Percentiles rank a stretch among this genome's conserved stretches.
Conservation (phyloP, 2,329 filamentous ascomycete species). For the Achaetomium macrosporum region DNA sequence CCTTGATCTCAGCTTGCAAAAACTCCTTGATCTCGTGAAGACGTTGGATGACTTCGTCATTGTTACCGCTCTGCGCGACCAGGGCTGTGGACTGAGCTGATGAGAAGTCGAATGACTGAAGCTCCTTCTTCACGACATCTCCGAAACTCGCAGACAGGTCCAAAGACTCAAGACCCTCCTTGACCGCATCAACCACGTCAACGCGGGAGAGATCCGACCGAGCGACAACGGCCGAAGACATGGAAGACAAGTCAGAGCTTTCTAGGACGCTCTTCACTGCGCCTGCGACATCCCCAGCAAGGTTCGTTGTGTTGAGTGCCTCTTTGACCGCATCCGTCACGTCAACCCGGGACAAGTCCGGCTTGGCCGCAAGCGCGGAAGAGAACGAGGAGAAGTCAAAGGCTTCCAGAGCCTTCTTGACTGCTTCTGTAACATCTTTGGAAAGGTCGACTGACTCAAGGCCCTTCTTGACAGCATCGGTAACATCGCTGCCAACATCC, state of each 20-base stretch:
- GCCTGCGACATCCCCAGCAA: conserved; percentile 13
- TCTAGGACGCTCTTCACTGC: conserved; percentile 15
- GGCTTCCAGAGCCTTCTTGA: conserved; percentile 9
- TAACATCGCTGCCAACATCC: conserved; percentile 20
- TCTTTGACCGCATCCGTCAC: conserved; percentile 23
- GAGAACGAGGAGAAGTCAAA: conserved; percentile 21
- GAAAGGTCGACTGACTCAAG: conserved; percentile 29
- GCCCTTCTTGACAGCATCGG: conserved; percentile 22
- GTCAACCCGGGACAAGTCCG: conserved; percentile 17
- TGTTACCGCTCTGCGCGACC: conserved; percentile 37
- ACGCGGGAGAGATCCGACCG: conserved; percentile 15
- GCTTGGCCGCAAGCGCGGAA: conserved; percentile 12
- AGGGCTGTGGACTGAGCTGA: conserved; percentile 25
- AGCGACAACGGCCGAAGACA: conserved; percentile 12
- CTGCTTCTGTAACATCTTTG: conserved; percentile 13
- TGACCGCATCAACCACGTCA: conserved; percentile 22
- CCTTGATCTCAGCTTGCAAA: conserved; percentile 54
- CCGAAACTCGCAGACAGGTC: conserved; percentile 9
- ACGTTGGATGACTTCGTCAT: conserved; percentile 47
- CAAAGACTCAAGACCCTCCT: conserved; percentile 15
- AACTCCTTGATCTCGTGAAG: conserved; percentile 61
- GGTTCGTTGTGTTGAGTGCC: conserved; percentile 9
- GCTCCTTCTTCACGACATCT: conserved; percentile 15
- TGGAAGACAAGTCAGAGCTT: conserved; percentile 29
- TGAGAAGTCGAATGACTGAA: conserved; percentile 30